Conservation (phyloP, 1,284 basidiomycete species). For the Phenoliferia sp. region DNA sequence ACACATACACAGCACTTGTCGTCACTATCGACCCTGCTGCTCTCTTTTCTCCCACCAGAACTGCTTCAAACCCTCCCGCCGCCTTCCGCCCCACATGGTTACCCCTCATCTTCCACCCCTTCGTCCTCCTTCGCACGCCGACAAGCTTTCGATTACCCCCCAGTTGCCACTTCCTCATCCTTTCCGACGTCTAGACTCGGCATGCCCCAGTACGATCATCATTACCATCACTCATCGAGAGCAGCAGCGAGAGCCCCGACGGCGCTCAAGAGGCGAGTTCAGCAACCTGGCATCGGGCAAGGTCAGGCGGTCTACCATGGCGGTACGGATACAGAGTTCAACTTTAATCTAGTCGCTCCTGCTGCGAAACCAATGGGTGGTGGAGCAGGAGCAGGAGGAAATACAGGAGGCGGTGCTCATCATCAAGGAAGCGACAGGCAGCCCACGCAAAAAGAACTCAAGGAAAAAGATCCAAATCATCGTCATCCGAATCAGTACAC, state of each 20-base stretch:
- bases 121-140: constrained; percentile 18
- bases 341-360: background rate
- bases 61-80: constrained; percentile 31
- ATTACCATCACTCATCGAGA: constrained; percentile 2
- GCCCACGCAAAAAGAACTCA: background rate
- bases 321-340: background rate
- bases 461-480: constrained; percentile 15
- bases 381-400: background rate
- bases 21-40: constrained; percentile 32
- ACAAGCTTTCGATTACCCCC: constrained; percentile 24
- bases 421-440: background rate
- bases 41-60: constrained; percentile 31
- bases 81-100: constrained; percentile 35
- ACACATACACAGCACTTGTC: constrained; percentile 35
- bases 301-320: background rate
- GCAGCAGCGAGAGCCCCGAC: background rate
- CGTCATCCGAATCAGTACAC: constrained; percentile 34
- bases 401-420: background rate
- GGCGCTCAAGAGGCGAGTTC: constrained; percentile 13
- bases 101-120: constrained; percentile 24
- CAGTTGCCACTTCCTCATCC: constrained; percentile 6
- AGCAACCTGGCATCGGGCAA: constrained; percentile 2
- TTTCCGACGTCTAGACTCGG: constrained; percentile 11
- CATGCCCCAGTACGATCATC: constrained; percentile 19
- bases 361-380: background rate